Evolutionary conservation across 768 basidiomycete species (phyloP), one percentile per base, ranked within the genome.

Genomic region (Trametes punicea): DNA sequence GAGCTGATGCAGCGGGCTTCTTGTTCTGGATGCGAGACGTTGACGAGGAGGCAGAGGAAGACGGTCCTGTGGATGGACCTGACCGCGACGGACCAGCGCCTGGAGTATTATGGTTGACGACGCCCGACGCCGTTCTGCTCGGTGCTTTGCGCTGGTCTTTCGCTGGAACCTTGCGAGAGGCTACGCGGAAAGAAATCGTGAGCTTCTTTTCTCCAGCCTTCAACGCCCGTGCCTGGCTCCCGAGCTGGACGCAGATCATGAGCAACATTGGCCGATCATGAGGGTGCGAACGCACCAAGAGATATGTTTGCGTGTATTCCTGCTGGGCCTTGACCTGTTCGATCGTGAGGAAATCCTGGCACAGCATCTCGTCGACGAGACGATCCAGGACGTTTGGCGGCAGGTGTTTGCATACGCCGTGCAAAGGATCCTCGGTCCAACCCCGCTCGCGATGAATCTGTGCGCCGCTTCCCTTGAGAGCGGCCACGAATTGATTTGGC

Each of bases 401-500:
- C 39, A 85, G 61, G 9, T 77, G 63, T 61, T 75, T 75, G 27
- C 83, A 82, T 2, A 74, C 75, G 0, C 87, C 92, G 61, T 81
- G 84, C 26, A 73, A 64, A 3, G 75, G 61, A 39, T 83, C 70
- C 33, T 71, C 57, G 54, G 82, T 75, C 57, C 81, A 74, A 0
- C 78, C 75, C 46, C 75, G 81, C 52, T 74, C 74, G 55, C 68
- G 73, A 59, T 81, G 73, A 16, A 73, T 74, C 46, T 68, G 64
- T 23, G 68, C 73, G 44, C 80, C 83, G 39, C 80, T 76, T 3
- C 94, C 94, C 18, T 81, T 77, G 71, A 88, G 84, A 18, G 87
- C 78, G 27, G 79, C 77, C 33, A 81, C 76, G 57, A 85, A 80
- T 40, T 84, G 81, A 21, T 71, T 66, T 46, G 82, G 70, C 3